Evolutionary conservation across 2,329 filamentous ascomycete genomes (phyloP), one percentile per base, ranked within the genome.

Genomic region (Raffaelea deltoideospora): DNA sequence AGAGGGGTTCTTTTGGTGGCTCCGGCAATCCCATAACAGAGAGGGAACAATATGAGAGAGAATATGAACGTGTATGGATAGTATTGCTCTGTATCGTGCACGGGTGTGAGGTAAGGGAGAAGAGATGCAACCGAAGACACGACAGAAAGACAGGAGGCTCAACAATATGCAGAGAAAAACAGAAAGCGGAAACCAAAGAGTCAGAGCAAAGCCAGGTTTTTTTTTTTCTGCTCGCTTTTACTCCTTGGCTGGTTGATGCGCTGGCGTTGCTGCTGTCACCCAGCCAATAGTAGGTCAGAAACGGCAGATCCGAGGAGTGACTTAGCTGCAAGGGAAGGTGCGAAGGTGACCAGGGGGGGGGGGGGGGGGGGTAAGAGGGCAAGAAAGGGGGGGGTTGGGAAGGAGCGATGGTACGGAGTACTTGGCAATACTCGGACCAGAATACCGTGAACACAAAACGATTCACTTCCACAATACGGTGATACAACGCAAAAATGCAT

Each of bases 201-300:
- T 23, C 31, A 14, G 11, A 9, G n/a, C n/a, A n/a, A n/a, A n/a
- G n/a, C n/a, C n/a, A n/a, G 4, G 19, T 30, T 28, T 38, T 31
- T 37, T 14, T 33, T 39, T 39, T 39, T 29, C 18, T 39, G 19
- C n/a, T 28, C 30, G 31, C 32, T 43, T 37, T 41, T 37, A 30
- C 22, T 23, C 37, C 34, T 38, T 37, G 28, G 40, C 41, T 31
- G 35, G 31, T 41, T 33, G 46, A 47, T 48, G 46, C 45, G 46
- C 38, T 48, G 46, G 43, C 46, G 42, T 32, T 48, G 43, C 42
- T 44, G 40, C 37, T 31, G 42, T 34, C 38, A 28, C 35, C 38
- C 32, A 41, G 41, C 46, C 46, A 48, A 48, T 48, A 36, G 37
- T 21, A 37, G 35, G 8, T 17, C 34, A 42, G 42, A 45, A 37